Percentiles rank a stretch among this genome's conserved stretches.
phyloP scores from a whole-genome alignment of 192 early-diverging fungal genomes.

The Linnemannia schmuckeri region DNA sequence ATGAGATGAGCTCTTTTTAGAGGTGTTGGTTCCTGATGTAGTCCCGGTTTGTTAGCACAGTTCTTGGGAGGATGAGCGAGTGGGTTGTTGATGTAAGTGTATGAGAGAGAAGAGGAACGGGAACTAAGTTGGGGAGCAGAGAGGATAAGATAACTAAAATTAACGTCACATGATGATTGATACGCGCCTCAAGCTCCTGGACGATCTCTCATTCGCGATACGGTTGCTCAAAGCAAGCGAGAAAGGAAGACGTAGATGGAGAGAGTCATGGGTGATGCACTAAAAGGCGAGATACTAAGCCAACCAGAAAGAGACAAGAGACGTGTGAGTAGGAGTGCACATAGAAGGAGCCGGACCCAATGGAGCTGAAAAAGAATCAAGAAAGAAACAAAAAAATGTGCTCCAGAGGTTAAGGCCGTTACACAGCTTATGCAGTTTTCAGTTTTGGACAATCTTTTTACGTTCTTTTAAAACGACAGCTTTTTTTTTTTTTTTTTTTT shows the following conservation, averaged over 20 bases:
- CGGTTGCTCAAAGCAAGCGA: background rate
- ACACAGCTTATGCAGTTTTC: background rate
- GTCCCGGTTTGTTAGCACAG: background rate
- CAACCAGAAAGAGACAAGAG: background rate
- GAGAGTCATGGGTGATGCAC: background rate
- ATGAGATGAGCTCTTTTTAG: background rate
- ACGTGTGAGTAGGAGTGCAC: background rate
- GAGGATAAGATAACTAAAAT: background rate
- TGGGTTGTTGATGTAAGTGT: background rate
- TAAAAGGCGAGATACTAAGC: background rate
- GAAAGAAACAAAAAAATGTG: background rate
- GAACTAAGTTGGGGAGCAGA: background rate
- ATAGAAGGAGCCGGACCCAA: background rate
- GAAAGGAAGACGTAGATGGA: background rate
- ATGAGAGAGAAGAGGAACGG: background rate
- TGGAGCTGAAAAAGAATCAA: background rate
- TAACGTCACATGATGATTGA: background rate
- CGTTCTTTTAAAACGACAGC: background rate
- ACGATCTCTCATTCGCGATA: background rate
- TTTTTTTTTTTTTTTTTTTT: background rate
- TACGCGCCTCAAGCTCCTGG: background rate
- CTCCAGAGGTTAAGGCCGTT: background rate
- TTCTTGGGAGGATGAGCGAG: background rate
- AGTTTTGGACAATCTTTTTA: background rate
- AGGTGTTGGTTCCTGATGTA: background rate